phyloP scores from a whole-genome alignment of 805 yeast species.

The Saturnispora besseyi region DNA sequence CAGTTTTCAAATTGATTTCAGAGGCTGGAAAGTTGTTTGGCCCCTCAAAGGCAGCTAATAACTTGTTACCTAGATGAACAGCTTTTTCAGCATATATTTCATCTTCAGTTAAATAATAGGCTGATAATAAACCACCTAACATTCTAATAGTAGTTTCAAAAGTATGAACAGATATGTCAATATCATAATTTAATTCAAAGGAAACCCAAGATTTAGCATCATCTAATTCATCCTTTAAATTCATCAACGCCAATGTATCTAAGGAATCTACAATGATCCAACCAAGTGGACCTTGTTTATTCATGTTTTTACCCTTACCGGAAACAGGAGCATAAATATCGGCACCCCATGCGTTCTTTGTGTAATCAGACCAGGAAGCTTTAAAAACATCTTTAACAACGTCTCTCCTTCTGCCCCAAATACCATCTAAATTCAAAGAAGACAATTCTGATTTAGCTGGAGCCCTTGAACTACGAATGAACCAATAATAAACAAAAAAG shows the following conservation, averaged over 20 bases:
- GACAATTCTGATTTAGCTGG: not conserved
- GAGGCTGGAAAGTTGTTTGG: constrained; percentile 68
- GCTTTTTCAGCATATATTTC: constrained; percentile 72
- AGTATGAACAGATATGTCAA: constrained; percentile 68
- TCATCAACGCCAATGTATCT: constrained; percentile 78
- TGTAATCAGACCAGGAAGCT: constrained; percentile 72
- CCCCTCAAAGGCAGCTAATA: constrained; percentile 56
- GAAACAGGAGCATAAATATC: constrained; percentile 70
- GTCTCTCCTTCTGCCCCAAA: constrained; percentile 42
- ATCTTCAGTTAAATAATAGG: constrained; percentile 61
- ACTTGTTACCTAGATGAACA: constrained; percentile 62
- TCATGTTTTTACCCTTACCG: constrained; percentile 62
- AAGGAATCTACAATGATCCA: constrained; percentile 89
- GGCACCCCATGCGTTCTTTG: constrained; percentile 71
- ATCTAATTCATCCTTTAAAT: constrained; percentile 47
- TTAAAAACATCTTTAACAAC: constrained; percentile 61
- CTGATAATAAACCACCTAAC: constrained; percentile 88
- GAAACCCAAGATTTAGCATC: constrained; percentile 70
- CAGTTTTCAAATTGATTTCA: constrained; percentile 58
- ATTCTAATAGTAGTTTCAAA: constrained; percentile 93
- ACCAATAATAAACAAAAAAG: constrained; percentile 30
- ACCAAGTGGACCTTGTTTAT: constrained; percentile 64
- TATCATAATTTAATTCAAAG: constrained; percentile 56
- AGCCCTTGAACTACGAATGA: not conserved
- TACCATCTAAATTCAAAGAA: not conserved